A percentile compares a stretch with the other conserved stretches of the same genome.
These are phyloP conservation scores for Candida albicans DNA, from an alignment of 1,139 yeast genomes.

Conservation along the genomic window DNA sequence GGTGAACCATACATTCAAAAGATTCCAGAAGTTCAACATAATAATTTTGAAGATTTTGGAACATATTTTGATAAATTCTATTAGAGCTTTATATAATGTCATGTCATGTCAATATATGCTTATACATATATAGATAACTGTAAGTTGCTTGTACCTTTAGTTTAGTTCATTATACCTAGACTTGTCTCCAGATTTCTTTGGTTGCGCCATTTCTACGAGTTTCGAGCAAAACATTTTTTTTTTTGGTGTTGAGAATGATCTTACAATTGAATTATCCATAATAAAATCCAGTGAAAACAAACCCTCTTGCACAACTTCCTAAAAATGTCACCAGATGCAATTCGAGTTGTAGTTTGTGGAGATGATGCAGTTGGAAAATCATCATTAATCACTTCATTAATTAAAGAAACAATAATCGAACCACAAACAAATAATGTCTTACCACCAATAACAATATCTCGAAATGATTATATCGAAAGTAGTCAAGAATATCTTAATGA, in stretches of 20 bases:
- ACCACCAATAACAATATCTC: constrained; percentile 75
- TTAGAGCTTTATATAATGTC: background rate
- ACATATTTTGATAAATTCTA: constrained; percentile 10
- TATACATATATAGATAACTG: background rate
- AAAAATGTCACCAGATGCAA: constrained; percentile 47
- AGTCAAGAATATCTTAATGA: constrained; percentile 22
- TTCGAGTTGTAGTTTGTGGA: constrained; percentile 89
- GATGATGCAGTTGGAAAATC: constrained; percentile 91
- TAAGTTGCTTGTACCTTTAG: background rate
- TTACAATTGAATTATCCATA: background rate
- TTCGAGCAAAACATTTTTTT: background rate
- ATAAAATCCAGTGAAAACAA: background rate
- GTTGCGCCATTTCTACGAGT: background rate
- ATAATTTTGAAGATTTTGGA: constrained; percentile 11
- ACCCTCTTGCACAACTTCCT: background rate
- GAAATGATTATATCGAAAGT: constrained; percentile 38
- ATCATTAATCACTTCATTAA: constrained; percentile 70
- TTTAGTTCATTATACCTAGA: background rate
- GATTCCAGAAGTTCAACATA: constrained; percentile 5
- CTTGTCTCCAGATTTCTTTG: too few species aligned
- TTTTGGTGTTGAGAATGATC: background rate
- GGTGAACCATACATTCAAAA: constrained; percentile 6
- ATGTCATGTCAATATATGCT: background rate
- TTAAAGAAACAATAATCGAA: constrained; percentile 65
- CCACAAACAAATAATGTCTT: constrained; percentile 69